A percentile compares a stretch with the other conserved stretches of the same genome.
phyloP scores from a whole-genome alignment of 805 yeast species.

The Saccharomycopsis javanensis region DNA sequence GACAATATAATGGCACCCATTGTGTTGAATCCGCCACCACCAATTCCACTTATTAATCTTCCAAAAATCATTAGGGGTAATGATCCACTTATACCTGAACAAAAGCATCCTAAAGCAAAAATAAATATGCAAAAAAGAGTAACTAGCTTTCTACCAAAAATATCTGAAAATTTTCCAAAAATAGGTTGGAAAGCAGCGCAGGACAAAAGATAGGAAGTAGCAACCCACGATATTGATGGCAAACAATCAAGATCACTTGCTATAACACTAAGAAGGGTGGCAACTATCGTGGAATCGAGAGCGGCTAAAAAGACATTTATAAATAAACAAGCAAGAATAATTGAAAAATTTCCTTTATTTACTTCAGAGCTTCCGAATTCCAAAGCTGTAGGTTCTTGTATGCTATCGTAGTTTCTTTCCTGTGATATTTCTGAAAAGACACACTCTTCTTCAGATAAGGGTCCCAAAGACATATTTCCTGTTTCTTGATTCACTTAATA shows the following conservation, averaged over 20 bases:
- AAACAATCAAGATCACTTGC: slow-evolving; percentile 61
- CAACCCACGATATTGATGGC: slow-evolving; percentile 62
- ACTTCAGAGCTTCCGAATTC: background rate
- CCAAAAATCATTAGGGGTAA: slow-evolving; percentile 41
- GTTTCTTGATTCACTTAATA: too few relatives aligned
- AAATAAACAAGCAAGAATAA: slow-evolving; percentile 35
- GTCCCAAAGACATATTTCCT: background rate
- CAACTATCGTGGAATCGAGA: slow-evolving; percentile 56
- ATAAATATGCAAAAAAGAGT: slow-evolving; percentile 41
- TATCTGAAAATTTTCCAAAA: slow-evolving; percentile 61
- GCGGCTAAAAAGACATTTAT: slow-evolving; percentile 50
- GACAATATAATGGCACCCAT: slow-evolving; percentile 66
- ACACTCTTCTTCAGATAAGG: background rate
- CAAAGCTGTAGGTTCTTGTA: background rate
- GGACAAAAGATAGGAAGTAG: slow-evolving; percentile 57
- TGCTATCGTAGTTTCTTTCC: background rate
- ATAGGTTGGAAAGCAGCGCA: slow-evolving; percentile 68
- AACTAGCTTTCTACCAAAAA: slow-evolving; percentile 54
- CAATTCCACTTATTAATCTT: slow-evolving; percentile 71
- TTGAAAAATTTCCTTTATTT: slow-evolving; percentile 1
- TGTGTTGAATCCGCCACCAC: slow-evolving; percentile 81
- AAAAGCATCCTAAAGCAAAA: slow-evolving; percentile 49
- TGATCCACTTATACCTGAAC: slow-evolving; percentile 43
- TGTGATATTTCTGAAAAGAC: background rate
- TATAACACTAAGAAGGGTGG: slow-evolving; percentile 54